Evolutionary conservation across 208 protist species (phyloP).

Genomic region (Endotrypanum monterogeii): DNA sequence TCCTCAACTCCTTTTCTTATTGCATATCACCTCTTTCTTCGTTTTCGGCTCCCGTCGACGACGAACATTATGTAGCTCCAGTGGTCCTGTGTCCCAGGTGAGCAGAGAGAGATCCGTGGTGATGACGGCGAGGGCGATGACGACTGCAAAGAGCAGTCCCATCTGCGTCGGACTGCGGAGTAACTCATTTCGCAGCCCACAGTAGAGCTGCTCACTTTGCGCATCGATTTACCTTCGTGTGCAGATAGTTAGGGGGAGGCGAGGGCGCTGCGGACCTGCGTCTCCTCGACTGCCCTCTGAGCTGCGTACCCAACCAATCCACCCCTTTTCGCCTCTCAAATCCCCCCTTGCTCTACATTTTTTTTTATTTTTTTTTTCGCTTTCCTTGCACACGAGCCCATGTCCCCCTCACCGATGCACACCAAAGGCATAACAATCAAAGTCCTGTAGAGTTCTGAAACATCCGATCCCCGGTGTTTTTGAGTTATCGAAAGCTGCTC

Average conservation of each 20-base stretch:
- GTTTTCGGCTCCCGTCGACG: not conserved
- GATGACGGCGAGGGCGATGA: not conserved
- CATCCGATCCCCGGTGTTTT: too few relatives aligned
- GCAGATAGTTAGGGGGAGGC: too few relatives aligned
- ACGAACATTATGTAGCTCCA: not conserved
- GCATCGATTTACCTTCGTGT: not conserved
- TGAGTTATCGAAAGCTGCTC: too few relatives aligned
- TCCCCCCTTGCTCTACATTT: not conserved
- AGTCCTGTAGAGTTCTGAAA: not conserved
- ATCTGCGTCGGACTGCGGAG: not conserved
- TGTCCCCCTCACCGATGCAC: not conserved
- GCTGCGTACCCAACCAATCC: not conserved
- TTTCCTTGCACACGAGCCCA: not conserved
- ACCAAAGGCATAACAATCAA: not conserved
- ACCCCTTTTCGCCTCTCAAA: too few relatives aligned
- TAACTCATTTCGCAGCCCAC: not conserved
- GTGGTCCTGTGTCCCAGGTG: not conserved
- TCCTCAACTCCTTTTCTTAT: not conserved
- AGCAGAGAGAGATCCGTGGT: not conserved
- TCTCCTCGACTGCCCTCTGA: not conserved
- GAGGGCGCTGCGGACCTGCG: not conserved
- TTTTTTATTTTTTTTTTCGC: conserved; percentile 6
- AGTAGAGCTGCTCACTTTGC: not conserved
- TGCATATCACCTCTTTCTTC: not conserved
- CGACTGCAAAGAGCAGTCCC: not conserved